Percentiles rank a stretch among this genome's conserved stretches.
Conservation (phyloP, 1,284 basidiomycete species). For the Apiotrichum sp. region DNA sequence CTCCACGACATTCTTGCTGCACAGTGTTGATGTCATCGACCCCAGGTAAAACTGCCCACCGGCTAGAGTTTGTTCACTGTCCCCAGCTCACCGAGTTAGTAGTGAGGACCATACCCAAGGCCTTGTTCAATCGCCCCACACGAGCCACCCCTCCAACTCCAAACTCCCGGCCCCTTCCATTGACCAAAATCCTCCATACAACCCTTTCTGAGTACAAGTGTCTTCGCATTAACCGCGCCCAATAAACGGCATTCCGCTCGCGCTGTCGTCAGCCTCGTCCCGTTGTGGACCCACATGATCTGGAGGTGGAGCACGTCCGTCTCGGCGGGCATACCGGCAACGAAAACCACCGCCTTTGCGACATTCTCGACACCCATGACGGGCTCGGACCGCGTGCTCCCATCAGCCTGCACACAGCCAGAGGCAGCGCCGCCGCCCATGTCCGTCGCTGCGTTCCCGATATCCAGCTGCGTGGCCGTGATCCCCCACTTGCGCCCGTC, state of each 20-base stretch:
- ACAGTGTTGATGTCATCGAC: too few relatives aligned
- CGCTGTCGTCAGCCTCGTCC: background rate
- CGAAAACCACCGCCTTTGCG: conserved; percentile 61
- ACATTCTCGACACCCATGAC: conserved; percentile 54
- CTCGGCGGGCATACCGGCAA: conserved; percentile 60
- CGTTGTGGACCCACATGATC: conserved; percentile 56
- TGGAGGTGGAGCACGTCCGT: conserved; percentile 56
- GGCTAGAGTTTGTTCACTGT: too few relatives aligned
- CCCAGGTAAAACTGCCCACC: too few relatives aligned
- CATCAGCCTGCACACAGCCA: conserved; percentile 64
- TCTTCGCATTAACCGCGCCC: conserved; percentile 7
- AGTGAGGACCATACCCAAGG: too few relatives aligned
- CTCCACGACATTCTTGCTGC: too few relatives aligned
- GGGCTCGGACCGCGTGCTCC: conserved; percentile 56
- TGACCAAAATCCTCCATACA: too few relatives aligned
- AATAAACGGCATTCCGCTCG: conserved; percentile 17
- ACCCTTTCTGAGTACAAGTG: too few relatives aligned
- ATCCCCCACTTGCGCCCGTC: conserved; percentile 69
- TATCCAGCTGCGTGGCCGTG: conserved; percentile 70
- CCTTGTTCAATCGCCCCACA: too few relatives aligned
- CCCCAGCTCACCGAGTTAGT: too few relatives aligned
- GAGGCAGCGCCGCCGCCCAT: conserved; percentile 51
- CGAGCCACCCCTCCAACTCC: too few relatives aligned
- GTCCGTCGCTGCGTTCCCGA: conserved; percentile 64
- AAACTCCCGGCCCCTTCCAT: too few relatives aligned